Conservation (phyloP, 345 rosid species). For the Tarenaya hassleriana region DNA sequence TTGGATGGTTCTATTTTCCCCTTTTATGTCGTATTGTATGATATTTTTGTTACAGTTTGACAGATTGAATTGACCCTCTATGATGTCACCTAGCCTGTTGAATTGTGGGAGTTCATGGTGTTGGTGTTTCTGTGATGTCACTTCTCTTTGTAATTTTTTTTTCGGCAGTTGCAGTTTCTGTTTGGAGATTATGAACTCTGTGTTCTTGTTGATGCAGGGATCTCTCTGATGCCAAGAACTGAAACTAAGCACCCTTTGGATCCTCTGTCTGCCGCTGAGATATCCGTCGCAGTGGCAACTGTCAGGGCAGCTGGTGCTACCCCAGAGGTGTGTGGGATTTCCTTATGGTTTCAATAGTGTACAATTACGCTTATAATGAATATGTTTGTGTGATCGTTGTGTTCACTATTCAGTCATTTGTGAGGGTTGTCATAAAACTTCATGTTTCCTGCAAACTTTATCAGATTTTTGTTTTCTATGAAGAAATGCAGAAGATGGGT, state of each 20-base stretch:
- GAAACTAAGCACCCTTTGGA: conserved; percentile 84
- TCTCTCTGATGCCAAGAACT: conserved; percentile 63
- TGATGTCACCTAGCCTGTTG: background rate
- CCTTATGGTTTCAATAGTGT: too few relatives aligned
- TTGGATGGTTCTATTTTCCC: too few relatives aligned
- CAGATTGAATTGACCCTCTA: background rate
- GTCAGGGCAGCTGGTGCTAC: conserved; percentile 91
- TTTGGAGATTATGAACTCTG: conserved; percentile 8
- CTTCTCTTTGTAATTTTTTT: conserved; percentile 10
- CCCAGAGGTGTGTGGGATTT: conserved; percentile 56
- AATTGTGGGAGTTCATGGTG: too few relatives aligned
- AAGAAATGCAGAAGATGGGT: background rate
- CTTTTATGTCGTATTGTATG: conserved; percentile 11
- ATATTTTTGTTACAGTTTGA: background rate
- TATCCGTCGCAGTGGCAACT: conserved; percentile 82
- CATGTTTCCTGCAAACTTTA: background rate
- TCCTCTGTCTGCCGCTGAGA: conserved; percentile 83
- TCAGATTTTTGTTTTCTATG: background rate
- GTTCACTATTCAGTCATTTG: too few relatives aligned
- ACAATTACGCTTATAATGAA: too few relatives aligned
- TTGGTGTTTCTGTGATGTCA: background rate
- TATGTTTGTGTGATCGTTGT: too few relatives aligned
- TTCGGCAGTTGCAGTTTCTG: background rate
- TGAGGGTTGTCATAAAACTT: background rate
- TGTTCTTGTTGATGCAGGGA: conserved; percentile 33